phyloP scores from a whole-genome alignment of 192 early-diverging fungal genomes.

The Entomortierella beljakovae region DNA sequence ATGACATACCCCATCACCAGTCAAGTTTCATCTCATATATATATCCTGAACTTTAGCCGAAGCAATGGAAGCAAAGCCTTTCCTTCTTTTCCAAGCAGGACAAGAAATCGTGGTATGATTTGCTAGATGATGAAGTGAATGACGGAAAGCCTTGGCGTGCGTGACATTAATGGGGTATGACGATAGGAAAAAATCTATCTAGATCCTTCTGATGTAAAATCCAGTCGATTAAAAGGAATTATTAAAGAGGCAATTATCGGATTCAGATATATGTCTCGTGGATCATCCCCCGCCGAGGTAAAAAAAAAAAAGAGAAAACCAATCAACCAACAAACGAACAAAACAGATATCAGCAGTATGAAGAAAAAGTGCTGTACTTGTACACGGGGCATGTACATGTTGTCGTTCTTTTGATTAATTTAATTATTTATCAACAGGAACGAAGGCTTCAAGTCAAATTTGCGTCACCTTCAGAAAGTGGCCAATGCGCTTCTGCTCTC shows the following conservation, averaged over 20 bases:
- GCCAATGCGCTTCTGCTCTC: constrained; percentile 15
- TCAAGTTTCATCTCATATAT: not conserved
- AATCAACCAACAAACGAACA: too few species aligned
- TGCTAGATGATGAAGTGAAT: not conserved
- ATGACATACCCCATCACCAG: not conserved
- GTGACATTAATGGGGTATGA: not conserved
- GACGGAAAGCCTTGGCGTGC: not conserved
- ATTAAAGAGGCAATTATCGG: constrained; percentile 26
- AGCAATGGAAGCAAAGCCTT: not conserved
- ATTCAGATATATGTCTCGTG: constrained; percentile 6
- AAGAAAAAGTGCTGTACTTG: too few species aligned
- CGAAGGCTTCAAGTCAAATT: constrained; percentile 36
- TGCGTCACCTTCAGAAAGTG: constrained; percentile 5
- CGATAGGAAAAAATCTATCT: constrained; percentile 23
- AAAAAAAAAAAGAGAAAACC: too few species aligned
- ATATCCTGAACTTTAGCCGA: not conserved
- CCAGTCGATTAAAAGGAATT: constrained; percentile 8
- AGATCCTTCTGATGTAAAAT: constrained; percentile 7
- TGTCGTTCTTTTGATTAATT: not conserved
- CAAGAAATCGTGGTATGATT: not conserved
- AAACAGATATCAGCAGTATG: too few species aligned
- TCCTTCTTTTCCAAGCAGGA: not conserved
- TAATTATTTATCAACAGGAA: not conserved
- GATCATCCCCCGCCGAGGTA: not conserved
- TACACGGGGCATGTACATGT: too few species aligned